Evolutionary conservation across 352 stramenopile genomes (phyloP).

Genomic region (Phytophthora rubi): DNA sequence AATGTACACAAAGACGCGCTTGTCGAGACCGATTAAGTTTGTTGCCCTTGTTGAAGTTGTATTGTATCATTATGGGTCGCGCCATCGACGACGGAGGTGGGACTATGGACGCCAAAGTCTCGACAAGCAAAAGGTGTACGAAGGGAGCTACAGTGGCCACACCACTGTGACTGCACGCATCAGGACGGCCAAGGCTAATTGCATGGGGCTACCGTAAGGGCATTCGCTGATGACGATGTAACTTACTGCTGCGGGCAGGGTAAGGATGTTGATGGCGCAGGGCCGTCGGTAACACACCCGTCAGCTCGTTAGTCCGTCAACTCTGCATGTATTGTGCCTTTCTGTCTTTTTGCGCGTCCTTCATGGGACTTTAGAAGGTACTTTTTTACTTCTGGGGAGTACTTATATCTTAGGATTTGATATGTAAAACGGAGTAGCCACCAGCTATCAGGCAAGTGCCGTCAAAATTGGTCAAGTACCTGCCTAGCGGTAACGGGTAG

Average conservation of each 20-base stretch:
- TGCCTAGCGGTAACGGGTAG: too few relatives aligned
- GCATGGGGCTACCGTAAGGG: background rate
- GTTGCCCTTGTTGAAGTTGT: conserved; percentile 11
- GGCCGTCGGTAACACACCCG: background rate
- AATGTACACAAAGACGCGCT: background rate
- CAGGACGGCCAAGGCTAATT: background rate
- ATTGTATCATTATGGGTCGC: conserved; percentile 1
- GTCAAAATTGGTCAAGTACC: too few relatives aligned
- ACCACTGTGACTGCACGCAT: conserved; percentile 3
- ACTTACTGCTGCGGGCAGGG: background rate
- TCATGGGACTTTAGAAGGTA: too few relatives aligned
- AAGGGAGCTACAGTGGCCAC: too few relatives aligned
- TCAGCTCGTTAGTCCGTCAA: background rate
- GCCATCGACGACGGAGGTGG: conserved; percentile 19
- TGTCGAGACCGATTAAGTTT: conserved; percentile 7
- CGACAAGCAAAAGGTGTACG: background rate
- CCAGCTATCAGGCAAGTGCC: too few relatives aligned
- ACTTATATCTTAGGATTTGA: too few relatives aligned
- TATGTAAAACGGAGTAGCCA: too few relatives aligned
- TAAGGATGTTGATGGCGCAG: background rate
- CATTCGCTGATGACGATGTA: conserved; percentile 33
- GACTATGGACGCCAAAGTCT: conserved; percentile 10
- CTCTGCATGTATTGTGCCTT: background rate
- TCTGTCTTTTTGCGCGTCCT: too few relatives aligned
- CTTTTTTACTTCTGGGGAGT: too few relatives aligned